Evolutionary conservation across 2,329 filamentous ascomycete genomes (phyloP), one percentile per base, ranked within the genome.

Genomic region (Ophiobolus disseminans): DNA sequence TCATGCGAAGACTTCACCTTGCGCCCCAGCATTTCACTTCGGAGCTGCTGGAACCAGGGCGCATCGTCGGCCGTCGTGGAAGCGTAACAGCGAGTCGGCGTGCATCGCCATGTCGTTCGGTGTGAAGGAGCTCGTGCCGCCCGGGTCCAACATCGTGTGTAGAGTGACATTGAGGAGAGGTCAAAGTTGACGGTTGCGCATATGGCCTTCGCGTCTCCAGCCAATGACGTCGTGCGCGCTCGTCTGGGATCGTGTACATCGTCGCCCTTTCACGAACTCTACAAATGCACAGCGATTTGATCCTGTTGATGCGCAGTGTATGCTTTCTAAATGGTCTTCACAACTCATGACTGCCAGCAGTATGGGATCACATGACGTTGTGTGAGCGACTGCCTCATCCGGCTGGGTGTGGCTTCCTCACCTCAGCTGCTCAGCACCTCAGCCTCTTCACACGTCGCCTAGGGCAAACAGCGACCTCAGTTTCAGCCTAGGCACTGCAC

Each of bases 1-100:
- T 86, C 83, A 65, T 79, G 78, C 45, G 78, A 73, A 37, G 78
- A 69, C 1, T 77, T 77, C 37, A 82, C 75, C 39, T 68, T 71
- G 52, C 82, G 80, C 28, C 74, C 64, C 31, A 75, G 78, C 66
- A 86, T 73, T 40, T 66, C 54, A 22, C 44, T 40, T 50, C 65
- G 66, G 41, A 69, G 45, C 25, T 51, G 38, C 41, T 62, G 46
- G 55, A 69, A 70, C 63, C 66, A 69, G 35, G 39, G 43, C 35
- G 58, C 50, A 11, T 58, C 50, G 23, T 42, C 36, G 14, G 42
- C 14, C 16, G 40, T 39, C 13, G 43, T 23, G 31, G 56, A 53
- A 9, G 52, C 41, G 42, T 62, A 61, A 42, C 40, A 41, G 51
- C 63, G 63, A 7, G 35, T 39, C 14, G 22, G 25, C 40, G 35